Evolutionary conservation across 1,284 basidiomycete species (phyloP), one percentile per base, ranked within the genome.

Genomic region (Exobasidium cylindrosporum): DNA sequence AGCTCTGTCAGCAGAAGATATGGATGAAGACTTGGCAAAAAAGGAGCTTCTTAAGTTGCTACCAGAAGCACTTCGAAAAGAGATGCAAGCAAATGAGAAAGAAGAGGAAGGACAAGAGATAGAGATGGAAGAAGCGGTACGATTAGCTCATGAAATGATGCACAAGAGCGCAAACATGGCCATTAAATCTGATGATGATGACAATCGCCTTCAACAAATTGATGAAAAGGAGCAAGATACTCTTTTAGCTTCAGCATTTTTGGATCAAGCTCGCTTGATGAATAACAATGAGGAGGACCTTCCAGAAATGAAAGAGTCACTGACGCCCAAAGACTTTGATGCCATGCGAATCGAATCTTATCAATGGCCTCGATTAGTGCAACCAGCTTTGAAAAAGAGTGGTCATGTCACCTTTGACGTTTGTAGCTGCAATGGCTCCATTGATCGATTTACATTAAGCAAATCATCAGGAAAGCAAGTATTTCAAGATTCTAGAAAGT

Each of bases 401-500:
- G 95, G 95, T 0, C 95, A 98, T 80, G 86, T 97, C 63, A 89
- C 95, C 58, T 83, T 98, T 64, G 95, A 98, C 78, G 87, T 88
- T 5, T 99, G 96, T 81, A 89, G 88, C 21, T 76, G 86, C 0
- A 85, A 89, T 82, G 93, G 90, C 31, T 87, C 90, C 80, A 89
- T 97, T 61, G 88, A 93, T 84, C 88, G 95, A 3, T 84, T 95
- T 79, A 96, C 89, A 1, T 87, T 96, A 47, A 88, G 94, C 1
- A 91, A 88, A 73, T 93, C 92, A 0, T 90, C 93, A 80, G 94
- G 94, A 6, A 94, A 92, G 79, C 94, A 97, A 77, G 85, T 87
- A 0, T 98, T 88, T 78, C 93, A 97, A 74, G 96, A 98, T 78
- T 93, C 94, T 0, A 87, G 95, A 50, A 97, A 97, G 81, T 87